Evolutionary conservation across 768 basidiomycete genomes (phyloP), one percentile per base, ranked within the genome.

Genomic region (Leucocoprinus birnbaumii): DNA sequence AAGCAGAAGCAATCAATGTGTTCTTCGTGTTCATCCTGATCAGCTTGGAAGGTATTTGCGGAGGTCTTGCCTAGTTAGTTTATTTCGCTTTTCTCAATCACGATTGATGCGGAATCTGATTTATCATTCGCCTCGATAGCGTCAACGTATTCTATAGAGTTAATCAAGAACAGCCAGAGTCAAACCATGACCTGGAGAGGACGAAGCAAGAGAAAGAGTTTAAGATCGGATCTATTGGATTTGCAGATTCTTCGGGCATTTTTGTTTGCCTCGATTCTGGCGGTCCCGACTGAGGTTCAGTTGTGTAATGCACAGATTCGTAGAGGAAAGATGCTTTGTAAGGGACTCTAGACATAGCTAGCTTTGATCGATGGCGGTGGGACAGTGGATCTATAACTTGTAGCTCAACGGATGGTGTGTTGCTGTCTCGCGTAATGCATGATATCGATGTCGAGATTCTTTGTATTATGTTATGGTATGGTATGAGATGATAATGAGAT

Each of bases 11-110:
- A 59, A 51, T 76, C 40, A 85, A 78, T 56, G 83, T 93, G 58
- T 62, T 76, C 14, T 63, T 85, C 19, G 87, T 92, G 2, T 91
- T 94, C 65, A 35, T 82, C 10, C 78, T 97, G 44, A 86, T 99
- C 62, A 84, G 88, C 59, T 57, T 92, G 7, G 96, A 99, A 67
- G 96, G 96, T 2, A 76, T 97, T 42, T 96, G 93, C 59, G 96
- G 96, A 26, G 96, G 96, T 3, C 76, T 89, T 10, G 93, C 92
- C 14, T 98, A 97, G 91, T 92, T 63, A 66, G 89, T 58, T 38
- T 42, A 19, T 16, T 59, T 43, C 58, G 68, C 56, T 59, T 9
- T n/a, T 45, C 18, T 11, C 19, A 24, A 25, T 18, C 19, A 11
- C 59, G 25, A 63, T 38, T 62, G 51, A 61, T 57, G 37, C 52